Conservation (phyloP, 805 yeast genomes). For the Kluyveromyces nonfermentans region DNA sequence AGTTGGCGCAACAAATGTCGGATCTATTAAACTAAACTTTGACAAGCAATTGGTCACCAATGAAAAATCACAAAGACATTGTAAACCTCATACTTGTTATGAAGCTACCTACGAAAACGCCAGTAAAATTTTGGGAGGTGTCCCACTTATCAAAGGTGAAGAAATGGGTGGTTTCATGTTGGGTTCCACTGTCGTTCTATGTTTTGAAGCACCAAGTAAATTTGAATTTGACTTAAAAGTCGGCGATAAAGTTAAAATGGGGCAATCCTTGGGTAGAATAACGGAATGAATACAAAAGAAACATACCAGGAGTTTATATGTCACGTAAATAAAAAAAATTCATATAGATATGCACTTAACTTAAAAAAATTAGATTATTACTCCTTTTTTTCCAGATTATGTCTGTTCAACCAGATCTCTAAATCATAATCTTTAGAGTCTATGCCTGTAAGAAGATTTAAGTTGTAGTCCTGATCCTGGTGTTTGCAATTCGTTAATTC, state of each 20-base stretch:
- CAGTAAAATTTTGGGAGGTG: constrained; percentile 67
- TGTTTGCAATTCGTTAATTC: neutral
- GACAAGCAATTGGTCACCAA: constrained; percentile 87
- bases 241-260: constrained; percentile 80
- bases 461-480: constrained; percentile 1
- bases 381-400: neutral
- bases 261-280: constrained; percentile 59
- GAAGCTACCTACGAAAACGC: constrained; percentile 89
- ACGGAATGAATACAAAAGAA: constrained; percentile 1
- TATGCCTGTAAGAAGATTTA: neutral
- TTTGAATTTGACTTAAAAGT: constrained; percentile 60
- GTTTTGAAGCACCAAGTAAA: constrained; percentile 86
- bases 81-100: constrained; percentile 72
- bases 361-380: neutral
- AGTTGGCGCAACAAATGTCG: constrained; percentile 98
- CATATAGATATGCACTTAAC: neutral
- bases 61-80: constrained; percentile 38
- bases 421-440: constrained; percentile 1
- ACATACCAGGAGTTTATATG: neutral
- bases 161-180: constrained; percentile 96
- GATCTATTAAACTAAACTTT: constrained; percentile 84
- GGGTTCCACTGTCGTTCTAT: constrained; percentile 94
- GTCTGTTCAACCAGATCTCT: constrained; percentile 2
- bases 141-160: constrained; percentile 82
- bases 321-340: neutral